Percentiles rank a stretch among this genome's conserved stretches.
Evolutionary conservation across 2,329 filamentous ascomycete species (phyloP).

Genomic region (Pseudogymnoascus sp.): DNA sequence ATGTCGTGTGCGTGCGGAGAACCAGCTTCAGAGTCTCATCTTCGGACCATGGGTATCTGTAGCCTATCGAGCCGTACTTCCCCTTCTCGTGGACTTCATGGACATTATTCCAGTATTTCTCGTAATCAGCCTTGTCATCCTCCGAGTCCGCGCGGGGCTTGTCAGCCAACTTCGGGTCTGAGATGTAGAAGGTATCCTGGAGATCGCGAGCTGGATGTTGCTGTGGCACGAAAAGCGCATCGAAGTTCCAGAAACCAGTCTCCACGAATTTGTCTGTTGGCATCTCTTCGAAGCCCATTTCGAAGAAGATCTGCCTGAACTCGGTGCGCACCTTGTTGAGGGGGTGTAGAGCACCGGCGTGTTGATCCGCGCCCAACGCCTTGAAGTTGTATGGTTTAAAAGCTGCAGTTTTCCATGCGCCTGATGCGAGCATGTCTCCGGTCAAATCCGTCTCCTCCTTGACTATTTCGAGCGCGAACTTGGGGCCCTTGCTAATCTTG

Average conservation of each 20-base stretch:
- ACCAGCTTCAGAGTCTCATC: slow-evolving; percentile 83
- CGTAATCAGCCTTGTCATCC: slow-evolving; percentile 58
- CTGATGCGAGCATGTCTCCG: slow-evolving; percentile 78
- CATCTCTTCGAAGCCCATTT: slow-evolving; percentile 99
- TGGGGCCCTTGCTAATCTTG: slow-evolving; percentile 73
- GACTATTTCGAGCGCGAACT: slow-evolving; percentile 79
- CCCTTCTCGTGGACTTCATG: slow-evolving; percentile 80
- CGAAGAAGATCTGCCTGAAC: slow-evolving; percentile 97
- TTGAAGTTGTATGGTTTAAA: slow-evolving; percentile 83
- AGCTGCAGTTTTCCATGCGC: slow-evolving; percentile 83
- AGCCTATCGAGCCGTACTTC: slow-evolving; percentile 90
- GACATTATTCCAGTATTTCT: slow-evolving; percentile 82
- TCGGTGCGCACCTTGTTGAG: slow-evolving; percentile 93
- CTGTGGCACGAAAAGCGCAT: slow-evolving; percentile 90
- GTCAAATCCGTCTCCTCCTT: slow-evolving; percentile 96
- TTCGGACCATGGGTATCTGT: slow-evolving; percentile 86
- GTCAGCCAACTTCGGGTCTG: slow-evolving; percentile 73
- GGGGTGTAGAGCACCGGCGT: slow-evolving; percentile 54
- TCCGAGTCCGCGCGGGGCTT: slow-evolving; percentile 49
- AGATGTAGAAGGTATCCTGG: slow-evolving; percentile 98
- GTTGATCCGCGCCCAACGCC: slow-evolving; percentile 51
- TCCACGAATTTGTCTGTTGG: slow-evolving; percentile 89
- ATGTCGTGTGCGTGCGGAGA: slow-evolving; percentile 91
- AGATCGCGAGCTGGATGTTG: slow-evolving; percentile 96
- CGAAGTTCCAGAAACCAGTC: slow-evolving; percentile 98